Conservation (phyloP, 768 basidiomycete species). For the Amanita pseudoporphyria region DNA sequence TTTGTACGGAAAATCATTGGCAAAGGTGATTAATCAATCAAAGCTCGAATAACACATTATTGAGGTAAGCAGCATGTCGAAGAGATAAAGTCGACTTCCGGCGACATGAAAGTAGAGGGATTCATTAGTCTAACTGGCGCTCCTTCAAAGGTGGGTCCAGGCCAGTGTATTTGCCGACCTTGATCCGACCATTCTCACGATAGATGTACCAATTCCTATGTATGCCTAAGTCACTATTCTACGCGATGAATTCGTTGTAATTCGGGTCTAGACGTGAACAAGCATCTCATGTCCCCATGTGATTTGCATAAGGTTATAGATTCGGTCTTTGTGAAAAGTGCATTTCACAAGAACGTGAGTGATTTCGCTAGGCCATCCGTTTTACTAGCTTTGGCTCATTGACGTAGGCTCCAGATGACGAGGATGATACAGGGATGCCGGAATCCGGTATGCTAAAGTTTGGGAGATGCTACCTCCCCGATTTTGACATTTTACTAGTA, state of each 20-base stretch:
- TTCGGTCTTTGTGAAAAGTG: slow-evolving; percentile 50
- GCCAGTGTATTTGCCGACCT: neutral
- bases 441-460: slow-evolving; percentile 26
- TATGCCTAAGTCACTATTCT: slow-evolving; percentile 25
- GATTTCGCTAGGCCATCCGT: slow-evolving; percentile 2
- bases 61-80: slow-evolving; percentile 49
- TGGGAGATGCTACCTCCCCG: neutral
- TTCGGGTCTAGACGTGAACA: slow-evolving; percentile 58
- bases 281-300: slow-evolving; percentile 52
- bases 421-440: slow-evolving; percentile 38
- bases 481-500: slow-evolving; percentile 26
- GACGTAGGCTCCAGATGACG: slow-evolving; percentile 62
- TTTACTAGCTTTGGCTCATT: neutral
- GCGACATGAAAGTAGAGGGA: slow-evolving; percentile 52
- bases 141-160: slow-evolving; percentile 48
- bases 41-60: neutral
- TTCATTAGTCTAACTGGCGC: slow-evolving; percentile 80
- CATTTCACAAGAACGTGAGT: slow-evolving; percentile 67
- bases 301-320: slow-evolving; percentile 69
- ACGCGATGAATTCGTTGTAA: slow-evolving; percentile 4
- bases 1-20: slow-evolving; percentile 63
- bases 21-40: slow-evolving; percentile 38
- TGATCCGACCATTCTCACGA: slow-evolving; percentile 10
- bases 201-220: slow-evolving; percentile 87
- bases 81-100: slow-evolving; percentile 41